These are phyloP conservation scores for Aspergillus spinulosporus DNA, from an alignment of 2,329 filamentous ascomycete species.

Conservation along the genomic window DNA sequence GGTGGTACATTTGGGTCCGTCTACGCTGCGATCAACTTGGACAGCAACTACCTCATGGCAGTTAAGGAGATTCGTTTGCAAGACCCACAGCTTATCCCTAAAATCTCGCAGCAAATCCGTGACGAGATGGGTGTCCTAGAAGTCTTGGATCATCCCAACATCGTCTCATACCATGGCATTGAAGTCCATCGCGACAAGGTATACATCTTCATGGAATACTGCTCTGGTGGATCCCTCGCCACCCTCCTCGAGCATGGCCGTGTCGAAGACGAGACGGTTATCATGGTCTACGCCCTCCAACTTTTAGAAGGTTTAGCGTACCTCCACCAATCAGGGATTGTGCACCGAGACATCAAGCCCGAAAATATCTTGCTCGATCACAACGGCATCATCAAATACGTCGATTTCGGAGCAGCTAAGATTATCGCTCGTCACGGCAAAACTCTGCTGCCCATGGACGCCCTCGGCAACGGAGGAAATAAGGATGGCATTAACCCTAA, in stretches of 20 bases:
- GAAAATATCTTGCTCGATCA: slow-evolving; percentile 97
- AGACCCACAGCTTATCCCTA: slow-evolving; percentile 92
- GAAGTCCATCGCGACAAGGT: slow-evolving; percentile 98
- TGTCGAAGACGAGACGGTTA: slow-evolving; percentile 96
- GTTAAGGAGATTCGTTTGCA: slow-evolving; percentile 98
- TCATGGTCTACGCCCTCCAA: slow-evolving; percentile 94
- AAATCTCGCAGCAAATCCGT: slow-evolving; percentile 87
- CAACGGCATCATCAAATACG: slow-evolving; percentile 98
- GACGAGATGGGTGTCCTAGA: slow-evolving; percentile 98
- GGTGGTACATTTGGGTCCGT: slow-evolving; percentile 97
- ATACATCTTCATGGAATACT: slow-evolving; percentile 99
- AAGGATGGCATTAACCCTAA: slow-evolving; percentile 35
- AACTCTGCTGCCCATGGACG: slow-evolving; percentile 70
- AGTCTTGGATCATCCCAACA: slow-evolving; percentile 93
- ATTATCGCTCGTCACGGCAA: slow-evolving; percentile 92
- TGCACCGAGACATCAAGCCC: slow-evolving; percentile 96
- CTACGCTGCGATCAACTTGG: slow-evolving; percentile 94
- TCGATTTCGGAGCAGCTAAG: slow-evolving; percentile 97
- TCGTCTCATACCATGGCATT: slow-evolving; percentile 96
- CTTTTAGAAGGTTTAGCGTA: slow-evolving; percentile 92
- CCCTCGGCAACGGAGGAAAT: slow-evolving; percentile 50
- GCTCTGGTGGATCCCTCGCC: slow-evolving; percentile 89
- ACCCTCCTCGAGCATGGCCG: slow-evolving; percentile 89
- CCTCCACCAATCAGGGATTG: slow-evolving; percentile 85
- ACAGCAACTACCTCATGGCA: slow-evolving; percentile 94